Percentiles rank a stretch among this genome's conserved stretches.
These are phyloP conservation scores for Leccinum pallidistipes DNA, from an alignment of 1,284 basidiomycete genomes.

Conservation along the genomic window DNA sequence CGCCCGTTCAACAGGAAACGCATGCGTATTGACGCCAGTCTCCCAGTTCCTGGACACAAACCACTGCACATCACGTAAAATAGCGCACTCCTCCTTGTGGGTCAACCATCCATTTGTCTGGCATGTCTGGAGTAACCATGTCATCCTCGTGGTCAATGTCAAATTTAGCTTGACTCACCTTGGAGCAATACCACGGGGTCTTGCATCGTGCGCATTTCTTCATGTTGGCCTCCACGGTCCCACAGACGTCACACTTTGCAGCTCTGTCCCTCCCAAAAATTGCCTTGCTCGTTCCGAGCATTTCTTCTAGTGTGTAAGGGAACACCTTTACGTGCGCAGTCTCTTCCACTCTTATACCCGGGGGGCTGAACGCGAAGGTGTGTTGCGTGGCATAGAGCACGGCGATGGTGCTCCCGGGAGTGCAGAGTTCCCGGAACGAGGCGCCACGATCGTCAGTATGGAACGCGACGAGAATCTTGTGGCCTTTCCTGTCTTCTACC, in stretches of 20 bases:
- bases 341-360: constrained; percentile 31
- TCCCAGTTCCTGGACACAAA: constrained; percentile 33
- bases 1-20: constrained; percentile 23
- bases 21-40: constrained; percentile 11
- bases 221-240: constrained; percentile 18
- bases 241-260: constrained; percentile 26
- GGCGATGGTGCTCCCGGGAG: constrained; percentile 32
- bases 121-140: constrained; percentile 19
- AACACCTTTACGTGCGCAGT: constrained; percentile 27
- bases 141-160: constrained; percentile 7
- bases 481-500: constrained; percentile 31
- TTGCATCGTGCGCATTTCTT: constrained; percentile 33
- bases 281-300: constrained; percentile 26
- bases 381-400: constrained; percentile 34
- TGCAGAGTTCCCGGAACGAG: constrained; percentile 23
- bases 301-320: constrained; percentile 28
- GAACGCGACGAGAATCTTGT: constrained; percentile 30
- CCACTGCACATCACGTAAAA: constrained; percentile 32
- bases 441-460: constrained; percentile 35
- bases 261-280: constrained; percentile 24
- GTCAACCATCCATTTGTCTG: constrained; percentile 24
- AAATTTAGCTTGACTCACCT: constrained; percentile 16
- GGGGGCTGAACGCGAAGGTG: constrained; percentile 32
- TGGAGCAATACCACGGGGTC: constrained; percentile 33
- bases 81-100: constrained; percentile 25